Evolutionary conservation across 352 stramenopile genomes (phyloP).

Genomic region (Phytophthora constricta): DNA sequence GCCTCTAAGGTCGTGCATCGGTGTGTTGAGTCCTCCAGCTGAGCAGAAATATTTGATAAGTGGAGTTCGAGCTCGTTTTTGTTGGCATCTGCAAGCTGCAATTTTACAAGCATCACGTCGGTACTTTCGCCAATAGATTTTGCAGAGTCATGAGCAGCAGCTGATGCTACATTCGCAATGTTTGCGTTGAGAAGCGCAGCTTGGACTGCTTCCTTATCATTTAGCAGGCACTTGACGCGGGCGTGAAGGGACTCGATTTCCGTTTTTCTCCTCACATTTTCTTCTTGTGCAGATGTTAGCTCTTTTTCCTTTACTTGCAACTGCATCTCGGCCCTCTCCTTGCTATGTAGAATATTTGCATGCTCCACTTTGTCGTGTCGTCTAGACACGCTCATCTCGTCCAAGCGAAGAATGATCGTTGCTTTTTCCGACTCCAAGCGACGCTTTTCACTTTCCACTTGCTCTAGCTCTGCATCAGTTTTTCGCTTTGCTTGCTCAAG

Average conservation of each 20-base stretch:
- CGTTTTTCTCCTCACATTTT: slow-evolving; percentile 19
- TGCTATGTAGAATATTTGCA: slow-evolving; percentile 27
- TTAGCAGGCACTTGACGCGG: slow-evolving; percentile 42
- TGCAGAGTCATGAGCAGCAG: slow-evolving; percentile 15
- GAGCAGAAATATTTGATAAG: slow-evolving; percentile 52
- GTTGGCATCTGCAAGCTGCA: slow-evolving; percentile 65
- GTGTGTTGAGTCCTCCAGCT: slow-evolving; percentile 53
- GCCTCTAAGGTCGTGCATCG: slow-evolving; percentile 47
- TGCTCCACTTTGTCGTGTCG: slow-evolving; percentile 41
- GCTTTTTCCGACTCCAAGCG: slow-evolving; percentile 44
- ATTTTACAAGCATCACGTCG: slow-evolving; percentile 69
- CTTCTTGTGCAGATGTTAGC: slow-evolving; percentile 31
- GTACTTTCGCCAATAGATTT: slow-evolving; percentile 20
- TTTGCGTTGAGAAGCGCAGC: slow-evolving; percentile 39
- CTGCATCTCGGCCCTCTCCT: slow-evolving; percentile 40
- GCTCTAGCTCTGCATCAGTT: slow-evolving; percentile 26
- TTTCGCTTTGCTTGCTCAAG: too few species aligned
- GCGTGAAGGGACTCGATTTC: slow-evolving; percentile 41
- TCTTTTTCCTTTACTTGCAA: slow-evolving; percentile 45
- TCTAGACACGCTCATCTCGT: slow-evolving; percentile 28
- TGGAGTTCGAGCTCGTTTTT: slow-evolving; percentile 57
- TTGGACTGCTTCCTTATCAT: slow-evolving; percentile 49
- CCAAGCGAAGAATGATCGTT: slow-evolving; percentile 26
- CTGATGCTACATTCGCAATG: slow-evolving; percentile 27
- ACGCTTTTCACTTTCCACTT: slow-evolving; percentile 48